A percentile compares a stretch with the other conserved stretches of the same genome.
phyloP scores from a whole-genome alignment of 1,284 basidiomycete genomes.

The Laetiporus sulphureus region DNA sequence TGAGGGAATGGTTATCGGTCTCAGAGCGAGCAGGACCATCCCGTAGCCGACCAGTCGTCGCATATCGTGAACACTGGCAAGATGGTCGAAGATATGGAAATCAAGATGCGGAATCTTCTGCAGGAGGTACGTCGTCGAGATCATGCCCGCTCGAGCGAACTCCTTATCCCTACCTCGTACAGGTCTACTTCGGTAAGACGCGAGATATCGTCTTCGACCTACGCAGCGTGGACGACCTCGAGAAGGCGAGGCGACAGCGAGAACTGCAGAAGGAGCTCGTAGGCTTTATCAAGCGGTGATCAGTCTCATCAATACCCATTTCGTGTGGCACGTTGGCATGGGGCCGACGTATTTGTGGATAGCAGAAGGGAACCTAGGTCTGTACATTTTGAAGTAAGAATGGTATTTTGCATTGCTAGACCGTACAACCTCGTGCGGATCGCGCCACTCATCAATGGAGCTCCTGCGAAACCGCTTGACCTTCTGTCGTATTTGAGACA shows the following conservation, averaged over 20 bases:
- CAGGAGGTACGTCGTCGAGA: conserved; percentile 55
- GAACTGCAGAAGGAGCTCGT: conserved; percentile 93
- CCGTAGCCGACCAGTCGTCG: conserved; percentile 69
- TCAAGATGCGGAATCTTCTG: conserved; percentile 94
- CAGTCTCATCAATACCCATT: too few relatives aligned
- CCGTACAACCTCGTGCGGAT: too few relatives aligned
- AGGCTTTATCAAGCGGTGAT: conserved; percentile 74
- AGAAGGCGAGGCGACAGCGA: conserved; percentile 74
- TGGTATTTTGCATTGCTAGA: too few relatives aligned
- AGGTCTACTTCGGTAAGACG: conserved; percentile 98
- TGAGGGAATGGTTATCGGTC: neutral
- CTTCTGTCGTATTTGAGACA: too few relatives aligned
- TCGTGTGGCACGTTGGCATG: too few relatives aligned
- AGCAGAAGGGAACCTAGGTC: too few relatives aligned
- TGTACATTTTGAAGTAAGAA: too few relatives aligned
- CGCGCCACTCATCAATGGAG: too few relatives aligned
- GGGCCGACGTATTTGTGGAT: too few relatives aligned
- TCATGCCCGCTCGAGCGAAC: neutral
- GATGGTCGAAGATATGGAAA: conserved; percentile 98
- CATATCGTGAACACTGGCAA: conserved; percentile 92
- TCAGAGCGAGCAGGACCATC: conserved; percentile 81
- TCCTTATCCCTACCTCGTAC: conserved; percentile 5
- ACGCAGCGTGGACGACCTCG: conserved; percentile 82
- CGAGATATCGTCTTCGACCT: conserved; percentile 91
- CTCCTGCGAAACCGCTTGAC: too few relatives aligned